A percentile compares a stretch with the other conserved stretches of the same genome.
These are phyloP conservation scores for Plantago coronopus DNA, from an alignment of 305 asterid genomes.

Conservation along the genomic window DNA sequence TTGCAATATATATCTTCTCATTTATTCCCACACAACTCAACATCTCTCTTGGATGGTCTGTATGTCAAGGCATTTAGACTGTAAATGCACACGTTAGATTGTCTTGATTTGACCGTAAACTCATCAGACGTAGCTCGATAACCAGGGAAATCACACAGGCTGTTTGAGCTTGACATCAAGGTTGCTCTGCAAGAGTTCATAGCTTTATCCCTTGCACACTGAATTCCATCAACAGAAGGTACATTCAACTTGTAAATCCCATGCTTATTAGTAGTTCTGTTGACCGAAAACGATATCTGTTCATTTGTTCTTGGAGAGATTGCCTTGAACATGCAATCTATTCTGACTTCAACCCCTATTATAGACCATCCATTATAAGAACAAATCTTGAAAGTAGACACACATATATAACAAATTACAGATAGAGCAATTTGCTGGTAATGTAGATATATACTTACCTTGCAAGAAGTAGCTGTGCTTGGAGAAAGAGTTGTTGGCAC, in stretches of 20 bases:
- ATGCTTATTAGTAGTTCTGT: constrained; percentile 68
- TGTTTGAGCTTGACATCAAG: constrained; percentile 37
- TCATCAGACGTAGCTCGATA: constrained; percentile 57
- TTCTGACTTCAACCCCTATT: constrained; percentile 73
- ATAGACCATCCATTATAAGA: background rate
- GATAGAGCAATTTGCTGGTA: background rate
- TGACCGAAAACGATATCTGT: constrained; percentile 62
- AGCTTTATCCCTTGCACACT: constrained; percentile 74
- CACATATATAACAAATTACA: background rate
- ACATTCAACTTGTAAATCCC: constrained; percentile 79
- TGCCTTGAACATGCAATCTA: constrained; percentile 87
- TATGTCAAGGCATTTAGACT: constrained; percentile 64
- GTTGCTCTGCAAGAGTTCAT: constrained; percentile 59
- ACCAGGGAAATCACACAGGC: constrained; percentile 56
- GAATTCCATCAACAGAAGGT: constrained; percentile 85
- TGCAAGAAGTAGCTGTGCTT: constrained; percentile 89
- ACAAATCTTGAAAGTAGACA: background rate
- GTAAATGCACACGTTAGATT: constrained; percentile 66
- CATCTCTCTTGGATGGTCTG: constrained; percentile 62
- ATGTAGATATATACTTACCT: constrained; percentile 46
- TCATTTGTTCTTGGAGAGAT: constrained; percentile 63
- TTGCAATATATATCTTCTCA: too few species aligned
- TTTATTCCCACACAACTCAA: constrained; percentile 55
- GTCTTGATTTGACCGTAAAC: constrained; percentile 59
- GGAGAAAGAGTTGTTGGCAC: constrained; percentile 90